Base-by-base conservation (phyloP, 106 monocot species). In the Iris macrosiphon region DNA sequence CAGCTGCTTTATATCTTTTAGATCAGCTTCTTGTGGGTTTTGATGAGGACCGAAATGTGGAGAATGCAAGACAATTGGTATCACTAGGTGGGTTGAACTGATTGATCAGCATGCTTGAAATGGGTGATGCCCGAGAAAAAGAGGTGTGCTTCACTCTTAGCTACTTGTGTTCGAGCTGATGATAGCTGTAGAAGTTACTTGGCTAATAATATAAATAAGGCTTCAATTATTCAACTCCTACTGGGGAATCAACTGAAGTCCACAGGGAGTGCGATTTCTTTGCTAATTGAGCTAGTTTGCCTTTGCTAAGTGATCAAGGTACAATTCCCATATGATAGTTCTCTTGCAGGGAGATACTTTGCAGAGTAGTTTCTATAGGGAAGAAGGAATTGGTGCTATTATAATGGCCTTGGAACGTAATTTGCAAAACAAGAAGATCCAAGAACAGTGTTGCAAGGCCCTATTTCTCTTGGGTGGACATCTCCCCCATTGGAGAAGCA, bases 61-160 rank as follows among this genome's bases (percentile, higher is more conserved):
- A 85, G 69, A 92, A 92, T 63, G 85, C 79, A 35, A 92, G 79
- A 53, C 81, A 92, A 59, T 37, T 79, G 24, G 63, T 92, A 60
- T 58, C 69, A 2, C 68, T 81, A 55, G 78, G 91, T 20, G 91
- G 91, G 16, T 57, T 82, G 57, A 51, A 54, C 15, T 46, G 85
- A 31, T 60, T 92, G 16, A 55, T 82, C 14, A 68, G 32, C 52
- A 81, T 70, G 51, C 65, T 92, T 40, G 86, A 92, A 51, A 64
- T 32, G 7, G 78, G 85, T 29, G 73, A 82, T 67, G 63, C 27
- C 11, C 61, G 82, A 92, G 69, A 76, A 62, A 39, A 82, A 62
- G 57, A 71, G 38, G 7, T 65, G 76, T 49, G 79, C 72, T 46
- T 60, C 61, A 19, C 56, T 92, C 28, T 60, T 92, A 24, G 69